These are phyloP conservation scores for Myxozyma monticola DNA, from an alignment of 805 yeast species.

Conservation along the genomic window DNA sequence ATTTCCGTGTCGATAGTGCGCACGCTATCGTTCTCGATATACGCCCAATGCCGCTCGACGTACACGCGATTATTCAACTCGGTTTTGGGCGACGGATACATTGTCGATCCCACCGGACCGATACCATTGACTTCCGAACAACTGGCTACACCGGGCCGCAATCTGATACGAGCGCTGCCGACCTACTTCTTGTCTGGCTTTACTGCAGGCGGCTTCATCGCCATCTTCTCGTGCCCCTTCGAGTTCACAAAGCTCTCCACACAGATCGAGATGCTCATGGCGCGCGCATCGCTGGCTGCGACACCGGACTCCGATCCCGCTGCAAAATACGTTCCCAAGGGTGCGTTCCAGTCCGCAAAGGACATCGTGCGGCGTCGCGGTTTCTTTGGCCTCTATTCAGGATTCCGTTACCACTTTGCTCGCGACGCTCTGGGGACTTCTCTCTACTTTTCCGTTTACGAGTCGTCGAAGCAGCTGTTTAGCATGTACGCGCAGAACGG, in stretches of 20 bases:
- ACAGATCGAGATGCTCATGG: conserved; percentile 56
- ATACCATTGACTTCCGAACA: conserved; percentile 18
- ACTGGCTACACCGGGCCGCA: conserved; percentile 9
- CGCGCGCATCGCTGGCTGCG: conserved; percentile 36
- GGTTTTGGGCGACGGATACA: conserved; percentile 9
- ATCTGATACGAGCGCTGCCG: conserved; percentile 24
- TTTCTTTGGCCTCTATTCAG: conserved; percentile 64
- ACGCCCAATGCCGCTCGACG: conserved; percentile 54
- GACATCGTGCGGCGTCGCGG: conserved; percentile 64
- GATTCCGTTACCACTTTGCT: conserved; percentile 63
- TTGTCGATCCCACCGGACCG: conserved; percentile 19
- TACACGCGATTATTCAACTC: conserved; percentile 12
- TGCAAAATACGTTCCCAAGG: conserved; percentile 33
- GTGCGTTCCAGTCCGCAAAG: conserved; percentile 49
- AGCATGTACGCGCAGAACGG: conserved; percentile 32
- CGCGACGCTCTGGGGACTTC: conserved; percentile 75
- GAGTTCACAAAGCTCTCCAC: conserved; percentile 81
- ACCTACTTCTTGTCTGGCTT: conserved; percentile 52
- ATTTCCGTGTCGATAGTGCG: conserved; percentile 47
- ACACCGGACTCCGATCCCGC: conserved; percentile 39
- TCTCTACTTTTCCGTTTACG: conserved; percentile 72
- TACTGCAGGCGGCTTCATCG: conserved; percentile 63
- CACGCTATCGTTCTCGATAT: conserved; percentile 65
- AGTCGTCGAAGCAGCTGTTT: conserved; percentile 55
- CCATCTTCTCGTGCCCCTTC: conserved; percentile 75